Evolutionary conservation across 169 alveolate genomes (phyloP).

Genomic region (Plasmodium berghei): DNA sequence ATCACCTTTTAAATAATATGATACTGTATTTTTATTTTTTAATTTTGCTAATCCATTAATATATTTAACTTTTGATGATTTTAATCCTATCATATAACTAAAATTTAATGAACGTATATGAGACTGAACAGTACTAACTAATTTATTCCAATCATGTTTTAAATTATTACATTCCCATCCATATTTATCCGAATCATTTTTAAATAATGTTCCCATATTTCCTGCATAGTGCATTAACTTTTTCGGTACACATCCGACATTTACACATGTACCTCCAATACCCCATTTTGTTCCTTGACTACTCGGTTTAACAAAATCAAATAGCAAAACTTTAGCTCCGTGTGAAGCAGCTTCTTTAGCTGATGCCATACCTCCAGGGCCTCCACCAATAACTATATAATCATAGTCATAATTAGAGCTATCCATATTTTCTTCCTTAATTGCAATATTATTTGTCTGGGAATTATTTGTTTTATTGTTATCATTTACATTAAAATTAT

Average conservation of each 20-base stretch:
- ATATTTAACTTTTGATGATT: slow-evolving; percentile 88
- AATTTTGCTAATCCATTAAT: slow-evolving; percentile 90
- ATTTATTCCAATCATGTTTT: slow-evolving; percentile 90
- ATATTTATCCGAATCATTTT: slow-evolving; percentile 36
- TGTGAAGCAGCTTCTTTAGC: slow-evolving; percentile 95
- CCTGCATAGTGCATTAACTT: slow-evolving; percentile 98
- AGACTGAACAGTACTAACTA: slow-evolving; percentile 90
- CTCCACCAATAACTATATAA: slow-evolving; percentile 93
- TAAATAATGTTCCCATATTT: slow-evolving; percentile 82
- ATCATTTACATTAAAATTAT: not conserved
- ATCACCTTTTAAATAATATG: slow-evolving; percentile 82
- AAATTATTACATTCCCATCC: slow-evolving; percentile 76
- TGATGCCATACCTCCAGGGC: slow-evolving; percentile 95
- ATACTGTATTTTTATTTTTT: slow-evolving; percentile 69
- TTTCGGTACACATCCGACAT: slow-evolving; percentile 99
- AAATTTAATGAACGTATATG: slow-evolving; percentile 94
- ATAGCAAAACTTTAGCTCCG: slow-evolving; percentile 94
- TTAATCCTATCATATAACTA: slow-evolving; percentile 93
- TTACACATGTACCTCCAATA: slow-evolving; percentile 98
- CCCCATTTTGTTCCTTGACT: slow-evolving; percentile 97
- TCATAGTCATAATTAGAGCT: slow-evolving; percentile 79
- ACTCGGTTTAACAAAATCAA: slow-evolving; percentile 97
- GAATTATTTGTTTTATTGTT: not conserved
- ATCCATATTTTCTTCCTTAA: not conserved
- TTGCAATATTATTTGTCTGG: not conserved